Percentiles rank a stretch among this genome's conserved stretches.
These are phyloP conservation scores for Bertia moriformis DNA, from an alignment of 2,329 filamentous ascomycete species.

Conservation along the genomic window DNA sequence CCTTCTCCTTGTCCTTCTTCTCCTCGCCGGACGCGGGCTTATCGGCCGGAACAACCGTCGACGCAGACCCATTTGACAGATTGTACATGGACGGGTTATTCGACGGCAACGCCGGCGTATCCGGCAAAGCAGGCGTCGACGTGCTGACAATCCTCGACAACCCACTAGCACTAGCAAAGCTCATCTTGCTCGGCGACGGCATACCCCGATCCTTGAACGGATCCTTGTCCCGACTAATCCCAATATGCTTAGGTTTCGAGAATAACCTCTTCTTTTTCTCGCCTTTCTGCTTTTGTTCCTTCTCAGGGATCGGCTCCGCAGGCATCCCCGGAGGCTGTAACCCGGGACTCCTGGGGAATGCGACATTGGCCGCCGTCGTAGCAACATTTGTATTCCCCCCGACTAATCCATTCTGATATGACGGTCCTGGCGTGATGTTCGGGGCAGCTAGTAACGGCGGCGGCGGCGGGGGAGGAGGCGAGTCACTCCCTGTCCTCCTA, in stretches of 20 bases:
- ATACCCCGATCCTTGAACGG: slow-evolving; percentile 29
- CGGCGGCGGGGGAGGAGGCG: slow-evolving; percentile 13
- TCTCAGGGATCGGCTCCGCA: slow-evolving; percentile 19
- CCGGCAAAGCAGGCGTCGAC: slow-evolving; percentile 43
- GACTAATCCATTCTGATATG: slow-evolving; percentile 33
- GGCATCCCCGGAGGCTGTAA: slow-evolving; percentile 8
- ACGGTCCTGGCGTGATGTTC: slow-evolving; percentile 5
- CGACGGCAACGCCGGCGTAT: slow-evolving; percentile 34
- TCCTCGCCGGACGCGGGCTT: slow-evolving; percentile 16
- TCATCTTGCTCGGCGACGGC: slow-evolving; percentile 42
- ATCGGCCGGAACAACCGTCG: slow-evolving; percentile 38
- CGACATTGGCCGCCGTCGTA: slow-evolving; percentile 45
- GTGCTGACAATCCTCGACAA: slow-evolving; percentile 39
- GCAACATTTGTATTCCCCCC: slow-evolving; percentile 36
- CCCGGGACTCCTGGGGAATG: slow-evolving; percentile 34
- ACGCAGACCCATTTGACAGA: slow-evolving; percentile 44
- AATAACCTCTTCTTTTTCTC: slow-evolving; percentile 58
- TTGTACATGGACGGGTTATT: slow-evolving; percentile 43
- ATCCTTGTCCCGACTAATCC: slow-evolving; percentile 44
- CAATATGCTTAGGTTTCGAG: slow-evolving; percentile 51
- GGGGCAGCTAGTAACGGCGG: slow-evolving; percentile 9
- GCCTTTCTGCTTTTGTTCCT: slow-evolving; percentile 31
- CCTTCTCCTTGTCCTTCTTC: slow-evolving; percentile 1
- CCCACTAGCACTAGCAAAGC: slow-evolving; percentile 30
- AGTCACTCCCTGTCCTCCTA: slow-evolving; percentile 17